Base-by-base conservation (phyloP, 2,329 filamentous ascomycete species). In the Arthrinium phaeospermum region DNA sequence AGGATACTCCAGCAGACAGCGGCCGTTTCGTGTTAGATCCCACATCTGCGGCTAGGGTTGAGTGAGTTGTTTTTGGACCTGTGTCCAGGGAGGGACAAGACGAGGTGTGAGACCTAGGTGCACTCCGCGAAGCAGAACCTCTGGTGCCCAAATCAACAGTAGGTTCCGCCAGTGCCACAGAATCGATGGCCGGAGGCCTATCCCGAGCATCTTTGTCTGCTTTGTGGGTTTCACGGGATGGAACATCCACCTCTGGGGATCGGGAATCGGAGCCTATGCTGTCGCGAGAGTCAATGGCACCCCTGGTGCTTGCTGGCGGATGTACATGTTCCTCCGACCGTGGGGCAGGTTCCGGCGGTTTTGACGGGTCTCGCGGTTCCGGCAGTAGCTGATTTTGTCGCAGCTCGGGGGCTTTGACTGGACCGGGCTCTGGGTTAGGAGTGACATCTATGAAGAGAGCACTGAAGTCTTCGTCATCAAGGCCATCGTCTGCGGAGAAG, bases 331-430 rank as follows among this genome's bases (percentile, higher is more conserved):
- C 19, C 4, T 64, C 19, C 12, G 4, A 12, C 34, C 27, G 68
- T 6, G 74, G 73, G 30, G 72, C 70, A 41, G 67, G 72, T 67
- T 75, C 76, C 22, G 75, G 68, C 27, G 68, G 74, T 30, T 72
- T 68, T 41, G 64, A n/a, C 37, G 74, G 68, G 46, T 67, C 67
- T 6, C 70, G 70, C 46, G 47, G 68, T 57, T 27, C 71, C 34
- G 64, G n/a, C 46, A 64, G 72, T n/a, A 41, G 68, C 19, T 14
- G 67, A 14, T 8, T 49, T 49, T 49, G 27, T 3, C 45, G 30
- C 27, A 10, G 13, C 1, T 37, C 27, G 27, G 47, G 24, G 14
- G 67, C 10, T 69, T 69, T 64, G 19, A 12, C 34, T 34, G 10
- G 8, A 7, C 22, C 22, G 3, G 27, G 67, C 47, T 37, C 67